These are phyloP conservation scores for Glarea lozoyensis DNA, from an alignment of 495 filamentous ascomycete genomes.

Conservation along the genomic window DNA sequence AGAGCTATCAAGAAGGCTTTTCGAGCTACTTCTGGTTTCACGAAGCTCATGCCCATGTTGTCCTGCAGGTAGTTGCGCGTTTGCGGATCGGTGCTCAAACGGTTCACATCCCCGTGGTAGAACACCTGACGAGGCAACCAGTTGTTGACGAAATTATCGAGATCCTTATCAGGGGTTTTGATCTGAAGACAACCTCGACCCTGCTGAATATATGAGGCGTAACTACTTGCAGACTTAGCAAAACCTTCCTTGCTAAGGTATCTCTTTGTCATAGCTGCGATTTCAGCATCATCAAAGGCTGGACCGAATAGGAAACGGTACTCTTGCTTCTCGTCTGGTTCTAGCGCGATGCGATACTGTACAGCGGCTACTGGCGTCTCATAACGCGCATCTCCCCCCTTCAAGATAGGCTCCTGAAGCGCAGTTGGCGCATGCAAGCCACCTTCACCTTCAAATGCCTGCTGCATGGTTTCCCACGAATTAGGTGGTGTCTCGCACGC, in stretches of 20 bases:
- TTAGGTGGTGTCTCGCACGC: conserved; percentile 39
- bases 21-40: conserved; percentile 39
- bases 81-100: conserved; percentile 49
- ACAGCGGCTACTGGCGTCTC: conserved; percentile 45
- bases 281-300: conserved; percentile 41
- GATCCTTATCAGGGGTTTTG: conserved; percentile 42
- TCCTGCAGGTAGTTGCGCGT: conserved; percentile 51
- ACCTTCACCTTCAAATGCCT: conserved; percentile 46
- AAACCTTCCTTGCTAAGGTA: conserved; percentile 44
- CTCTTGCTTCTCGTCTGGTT: conserved; percentile 28
- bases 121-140: conserved; percentile 48
- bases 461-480: conserved; percentile 42
- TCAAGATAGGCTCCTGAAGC: conserved; percentile 27
- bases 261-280: conserved; percentile 32
- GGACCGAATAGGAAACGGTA: conserved; percentile 49
- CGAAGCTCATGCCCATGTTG: conserved; percentile 53
- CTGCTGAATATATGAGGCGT: conserved; percentile 37
- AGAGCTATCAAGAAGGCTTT: conserved; percentile 38
- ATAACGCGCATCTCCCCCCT: conserved; percentile 39
- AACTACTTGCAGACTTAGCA: conserved; percentile 30
- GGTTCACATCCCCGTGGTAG: conserved; percentile 50
- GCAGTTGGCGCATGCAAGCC: conserved; percentile 42
- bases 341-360: conserved; percentile 38
- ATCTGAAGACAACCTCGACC: conserved; percentile 42
- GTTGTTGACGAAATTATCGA: conserved; percentile 51